phyloP scores from a whole-genome alignment of 106 monocot species.

The Vanilla planifolia region DNA sequence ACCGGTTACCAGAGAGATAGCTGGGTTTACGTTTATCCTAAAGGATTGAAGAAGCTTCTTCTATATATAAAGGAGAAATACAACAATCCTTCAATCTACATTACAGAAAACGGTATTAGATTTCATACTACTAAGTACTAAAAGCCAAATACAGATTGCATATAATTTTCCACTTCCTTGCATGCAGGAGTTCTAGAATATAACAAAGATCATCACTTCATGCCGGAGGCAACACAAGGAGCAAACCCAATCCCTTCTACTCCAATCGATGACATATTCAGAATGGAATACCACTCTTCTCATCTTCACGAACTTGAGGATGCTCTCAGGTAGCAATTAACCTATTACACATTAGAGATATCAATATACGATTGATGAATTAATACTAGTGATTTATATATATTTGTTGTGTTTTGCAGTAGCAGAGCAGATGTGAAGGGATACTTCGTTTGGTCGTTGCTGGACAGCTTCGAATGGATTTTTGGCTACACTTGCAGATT shows the following conservation, averaged over 20 bases:
- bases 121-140: no score
- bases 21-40: neutral
- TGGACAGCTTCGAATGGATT: conserved; percentile 16
- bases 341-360: no score
- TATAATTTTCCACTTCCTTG: no score
- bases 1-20: neutral
- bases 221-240: no score
- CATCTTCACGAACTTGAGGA: neutral
- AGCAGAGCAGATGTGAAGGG: conserved; percentile 5
- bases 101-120: conserved; percentile 42
- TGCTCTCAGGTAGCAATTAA: neutral
- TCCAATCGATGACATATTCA: no score
- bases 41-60: conserved; percentile 29
- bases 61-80: conserved; percentile 35
- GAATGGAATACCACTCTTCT: neutral
- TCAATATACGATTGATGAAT: no score
- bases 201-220: no score
- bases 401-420: neutral
- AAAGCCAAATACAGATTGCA: no score
- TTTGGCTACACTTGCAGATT: conserved; percentile 9
- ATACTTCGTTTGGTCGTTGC: conserved; percentile 18
- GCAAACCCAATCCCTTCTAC: no score
- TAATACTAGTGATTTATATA: neutral
- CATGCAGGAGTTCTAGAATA: no score
- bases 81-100: conserved; percentile 34